phyloP scores from a whole-genome alignment of 352 stramenopile genomes.

The Phytophthora foliorum region DNA sequence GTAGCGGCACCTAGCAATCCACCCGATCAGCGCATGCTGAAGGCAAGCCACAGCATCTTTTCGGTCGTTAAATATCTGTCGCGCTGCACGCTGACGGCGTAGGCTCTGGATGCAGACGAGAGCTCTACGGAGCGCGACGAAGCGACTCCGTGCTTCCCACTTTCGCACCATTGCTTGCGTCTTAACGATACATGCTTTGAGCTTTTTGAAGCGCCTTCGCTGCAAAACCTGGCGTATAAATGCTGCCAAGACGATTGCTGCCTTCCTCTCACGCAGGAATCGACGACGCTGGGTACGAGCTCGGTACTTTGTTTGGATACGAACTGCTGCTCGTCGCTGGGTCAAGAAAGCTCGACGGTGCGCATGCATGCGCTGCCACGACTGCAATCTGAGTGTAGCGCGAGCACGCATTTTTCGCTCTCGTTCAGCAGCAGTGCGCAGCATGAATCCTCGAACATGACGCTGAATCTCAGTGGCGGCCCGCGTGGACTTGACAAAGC shows the following conservation, averaged over 20 bases:
- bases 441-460: slow-evolving; percentile 62
- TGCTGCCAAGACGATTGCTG: slow-evolving; percentile 69
- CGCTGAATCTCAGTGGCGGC: slow-evolving; percentile 56
- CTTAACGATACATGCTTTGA: slow-evolving; percentile 77
- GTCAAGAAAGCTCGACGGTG: slow-evolving; percentile 42
- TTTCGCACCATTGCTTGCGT: slow-evolving; percentile 69
- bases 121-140: slow-evolving; percentile 29
- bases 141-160: slow-evolving; percentile 49
- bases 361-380: slow-evolving; percentile 66
- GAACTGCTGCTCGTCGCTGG: slow-evolving; percentile 40
- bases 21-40: slow-evolving; percentile 65
- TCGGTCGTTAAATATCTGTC: slow-evolving; percentile 27
- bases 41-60: slow-evolving; percentile 45
- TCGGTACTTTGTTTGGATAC: slow-evolving; percentile 63
- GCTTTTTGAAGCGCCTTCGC: slow-evolving; percentile 61
- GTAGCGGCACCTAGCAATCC: slow-evolving; percentile 54
- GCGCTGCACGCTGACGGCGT: slow-evolving; percentile 46
- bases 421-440: slow-evolving; percentile 69
- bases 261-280: slow-evolving; percentile 59
- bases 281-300: slow-evolving; percentile 45
- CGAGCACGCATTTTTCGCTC: slow-evolving; percentile 59
- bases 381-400: slow-evolving; percentile 53
- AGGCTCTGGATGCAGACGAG: slow-evolving; percentile 60
- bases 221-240: slow-evolving; percentile 80
- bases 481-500: slow-evolving; percentile 43